phyloP scores from a whole-genome alignment of 2,329 filamentous ascomycete genomes.

The Pyrenophora tritici-repentis region DNA sequence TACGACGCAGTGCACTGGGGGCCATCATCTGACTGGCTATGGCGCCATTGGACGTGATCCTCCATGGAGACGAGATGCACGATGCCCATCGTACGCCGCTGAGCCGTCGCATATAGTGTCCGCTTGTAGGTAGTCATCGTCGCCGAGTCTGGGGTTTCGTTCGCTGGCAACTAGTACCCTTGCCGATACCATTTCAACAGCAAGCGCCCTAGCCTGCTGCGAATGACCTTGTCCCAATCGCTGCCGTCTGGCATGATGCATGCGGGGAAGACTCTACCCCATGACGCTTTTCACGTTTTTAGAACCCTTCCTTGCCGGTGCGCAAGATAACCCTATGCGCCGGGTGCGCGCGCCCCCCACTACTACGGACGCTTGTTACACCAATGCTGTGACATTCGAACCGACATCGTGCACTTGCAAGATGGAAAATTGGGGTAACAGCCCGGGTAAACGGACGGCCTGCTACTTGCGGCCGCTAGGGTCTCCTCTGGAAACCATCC shows the following conservation, averaged over 20 bases:
- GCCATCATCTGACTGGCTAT: conserved; percentile 39
- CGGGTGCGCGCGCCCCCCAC: conserved; percentile 6
- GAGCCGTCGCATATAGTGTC: conserved; percentile 30
- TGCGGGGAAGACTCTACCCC: conserved; percentile 31
- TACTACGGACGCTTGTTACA: background rate
- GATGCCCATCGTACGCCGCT: conserved; percentile 15
- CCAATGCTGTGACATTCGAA: background rate
- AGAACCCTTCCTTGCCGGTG: conserved; percentile 19
- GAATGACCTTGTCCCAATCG: conserved; percentile 28
- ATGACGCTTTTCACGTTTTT: conserved; percentile 13
- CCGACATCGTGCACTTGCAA: background rate
- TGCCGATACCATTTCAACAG: conserved; percentile 24
- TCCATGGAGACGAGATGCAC: conserved; percentile 19
- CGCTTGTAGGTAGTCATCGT: conserved; percentile 12
- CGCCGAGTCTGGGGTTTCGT: conserved; percentile 22
- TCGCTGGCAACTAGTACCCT: conserved; percentile 22
- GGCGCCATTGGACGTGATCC: conserved; percentile 10
- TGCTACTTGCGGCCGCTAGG: conserved; percentile 7
- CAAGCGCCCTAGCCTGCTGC: conserved; percentile 41
- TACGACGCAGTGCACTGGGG: conserved; percentile 1
- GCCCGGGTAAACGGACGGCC: conserved; percentile 5
- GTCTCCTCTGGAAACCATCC: background rate
- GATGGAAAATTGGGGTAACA: background rate
- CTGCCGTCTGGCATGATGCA: conserved; percentile 11
- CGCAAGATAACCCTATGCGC: conserved; percentile 10